Conservation (phyloP, 352 stramenopile genomes). For the Phytophthora sansomeana region DNA sequence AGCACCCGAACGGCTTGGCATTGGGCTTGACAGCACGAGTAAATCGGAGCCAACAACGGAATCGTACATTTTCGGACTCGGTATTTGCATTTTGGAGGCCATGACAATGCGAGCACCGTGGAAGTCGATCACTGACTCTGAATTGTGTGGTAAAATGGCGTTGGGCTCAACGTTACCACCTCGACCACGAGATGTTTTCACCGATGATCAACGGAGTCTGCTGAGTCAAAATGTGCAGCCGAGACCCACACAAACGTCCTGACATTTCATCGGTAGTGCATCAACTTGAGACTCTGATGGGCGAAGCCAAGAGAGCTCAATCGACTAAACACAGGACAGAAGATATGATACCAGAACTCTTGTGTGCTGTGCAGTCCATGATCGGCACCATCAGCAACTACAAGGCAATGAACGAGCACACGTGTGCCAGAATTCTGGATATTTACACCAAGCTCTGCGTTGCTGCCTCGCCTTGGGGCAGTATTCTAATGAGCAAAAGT, state of each 20-base stretch:
- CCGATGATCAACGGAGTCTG: conserved; percentile 20
- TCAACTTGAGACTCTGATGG: conserved; percentile 11
- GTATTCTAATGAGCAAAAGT: conserved; percentile 6
- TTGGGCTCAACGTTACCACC: conserved; percentile 3
- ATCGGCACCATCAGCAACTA: conserved; percentile 8
- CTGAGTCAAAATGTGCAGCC: conserved; percentile 24
- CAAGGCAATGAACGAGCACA: conserved; percentile 22
- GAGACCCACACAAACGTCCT: conserved; percentile 12
- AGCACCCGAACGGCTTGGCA: conserved; percentile 19
- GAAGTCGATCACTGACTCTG: conserved; percentile 13
- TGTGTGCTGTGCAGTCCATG: conserved; percentile 23
- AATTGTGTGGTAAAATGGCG: conserved; percentile 5
- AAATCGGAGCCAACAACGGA: conserved; percentile 1
- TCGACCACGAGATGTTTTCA: conserved; percentile 19
- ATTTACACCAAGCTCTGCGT: conserved; percentile 21
- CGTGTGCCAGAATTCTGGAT: conserved; percentile 13
- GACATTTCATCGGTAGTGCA: conserved; percentile 25
- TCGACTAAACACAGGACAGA: not conserved
- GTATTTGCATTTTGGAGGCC: conserved; percentile 30
- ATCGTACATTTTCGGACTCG: conserved; percentile 24
- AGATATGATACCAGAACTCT: conserved; percentile 2
- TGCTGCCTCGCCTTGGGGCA: conserved; percentile 11
- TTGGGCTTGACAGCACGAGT: not conserved
- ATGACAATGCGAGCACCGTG: conserved; percentile 17
- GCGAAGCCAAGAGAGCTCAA: not conserved